Evolutionary conservation across 2,329 filamentous ascomycete species (phyloP).

Genomic region (Sporothrix mexicana): DNA sequence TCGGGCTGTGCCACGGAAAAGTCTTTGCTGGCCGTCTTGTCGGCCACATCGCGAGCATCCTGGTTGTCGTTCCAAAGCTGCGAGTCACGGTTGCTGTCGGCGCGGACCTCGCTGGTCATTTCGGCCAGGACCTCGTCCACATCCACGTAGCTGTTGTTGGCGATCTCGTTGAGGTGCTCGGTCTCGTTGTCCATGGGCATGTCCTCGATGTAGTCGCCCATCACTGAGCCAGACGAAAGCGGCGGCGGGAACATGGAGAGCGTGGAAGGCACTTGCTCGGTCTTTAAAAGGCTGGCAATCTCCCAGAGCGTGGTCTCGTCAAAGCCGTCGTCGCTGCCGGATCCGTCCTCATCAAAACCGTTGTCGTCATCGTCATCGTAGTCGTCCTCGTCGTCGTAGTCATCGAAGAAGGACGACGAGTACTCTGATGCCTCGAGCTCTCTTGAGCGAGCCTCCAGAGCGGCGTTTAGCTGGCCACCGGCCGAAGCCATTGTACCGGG

Average conservation of each 20-base stretch:
- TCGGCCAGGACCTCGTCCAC: slow-evolving; percentile 45
- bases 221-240: slow-evolving; percentile 39
- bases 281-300: slow-evolving; percentile 64
- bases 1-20: slow-evolving; percentile 47
- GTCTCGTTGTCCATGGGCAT: slow-evolving; percentile 43
- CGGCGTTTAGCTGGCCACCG: slow-evolving; percentile 45
- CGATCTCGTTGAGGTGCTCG: slow-evolving; percentile 36
- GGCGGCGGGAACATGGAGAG: slow-evolving; percentile 55
- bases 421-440: slow-evolving; percentile 51
- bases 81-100: neutral
- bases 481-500: slow-evolving; percentile 58
- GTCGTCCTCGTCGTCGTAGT: slow-evolving; percentile 61
- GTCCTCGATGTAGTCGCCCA: slow-evolving; percentile 47
- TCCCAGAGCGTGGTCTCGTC: slow-evolving; percentile 69
- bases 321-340: slow-evolving; percentile 58
- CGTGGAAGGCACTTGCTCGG: slow-evolving; percentile 58
- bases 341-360: slow-evolving; percentile 44
- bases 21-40: slow-evolving; percentile 32
- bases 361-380: slow-evolving; percentile 48
- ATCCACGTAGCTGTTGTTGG: slow-evolving; percentile 36
- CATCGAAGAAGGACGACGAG: slow-evolving; percentile 63
- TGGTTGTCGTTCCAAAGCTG: slow-evolving; percentile 31
- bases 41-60: too few species aligned
- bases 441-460: slow-evolving; percentile 45
- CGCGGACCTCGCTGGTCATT: slow-evolving; percentile 40